Conservation (phyloP, 1,139 yeast genomes). For the Geotrichum siamense region DNA sequence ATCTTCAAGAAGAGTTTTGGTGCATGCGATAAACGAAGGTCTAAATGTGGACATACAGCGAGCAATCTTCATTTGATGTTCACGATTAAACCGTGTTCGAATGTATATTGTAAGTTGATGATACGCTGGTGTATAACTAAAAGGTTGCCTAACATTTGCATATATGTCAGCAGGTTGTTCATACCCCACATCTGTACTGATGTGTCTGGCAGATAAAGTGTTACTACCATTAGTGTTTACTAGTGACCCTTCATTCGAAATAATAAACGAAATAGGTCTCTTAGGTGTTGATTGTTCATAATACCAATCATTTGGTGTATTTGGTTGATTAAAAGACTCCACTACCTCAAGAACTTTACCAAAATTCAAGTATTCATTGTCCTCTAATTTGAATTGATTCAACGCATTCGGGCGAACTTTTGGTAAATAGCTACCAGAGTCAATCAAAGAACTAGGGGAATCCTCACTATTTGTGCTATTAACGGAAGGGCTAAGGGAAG, state of each 20-base stretch:
- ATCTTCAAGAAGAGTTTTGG: conserved; percentile 78
- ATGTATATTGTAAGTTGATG: conserved; percentile 74
- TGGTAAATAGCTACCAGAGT: not conserved
- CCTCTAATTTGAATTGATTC: conserved; percentile 23
- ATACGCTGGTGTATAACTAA: conserved; percentile 83
- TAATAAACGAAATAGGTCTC: conserved; percentile 17
- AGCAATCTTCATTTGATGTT: conserved; percentile 74
- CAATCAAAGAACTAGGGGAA: conserved; percentile 9
- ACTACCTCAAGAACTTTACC: conserved; percentile 16
- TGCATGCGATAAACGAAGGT: conserved; percentile 88
- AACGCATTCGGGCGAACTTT: conserved; percentile 18
- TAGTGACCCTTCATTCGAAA: conserved; percentile 6
- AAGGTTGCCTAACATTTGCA: conserved; percentile 45
- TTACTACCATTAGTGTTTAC: not conserved
- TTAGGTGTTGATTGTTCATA: conserved; percentile 9
- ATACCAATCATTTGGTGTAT: conserved; percentile 13
- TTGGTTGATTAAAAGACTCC: conserved; percentile 12
- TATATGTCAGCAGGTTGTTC: conserved; percentile 30
- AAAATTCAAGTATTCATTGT: conserved; percentile 10
- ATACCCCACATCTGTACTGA: conserved; percentile 5
- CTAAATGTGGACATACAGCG: conserved; percentile 83
- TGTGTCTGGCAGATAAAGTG: not conserved
- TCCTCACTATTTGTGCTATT: conserved; percentile 13
- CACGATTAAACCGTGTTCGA: conserved; percentile 60
- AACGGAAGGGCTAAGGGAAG: conserved; percentile 13